A percentile compares a stretch with the other conserved stretches of the same genome.
Conservation (phyloP, 805 yeast genomes). For the Zygotorulaspora danielsina region DNA sequence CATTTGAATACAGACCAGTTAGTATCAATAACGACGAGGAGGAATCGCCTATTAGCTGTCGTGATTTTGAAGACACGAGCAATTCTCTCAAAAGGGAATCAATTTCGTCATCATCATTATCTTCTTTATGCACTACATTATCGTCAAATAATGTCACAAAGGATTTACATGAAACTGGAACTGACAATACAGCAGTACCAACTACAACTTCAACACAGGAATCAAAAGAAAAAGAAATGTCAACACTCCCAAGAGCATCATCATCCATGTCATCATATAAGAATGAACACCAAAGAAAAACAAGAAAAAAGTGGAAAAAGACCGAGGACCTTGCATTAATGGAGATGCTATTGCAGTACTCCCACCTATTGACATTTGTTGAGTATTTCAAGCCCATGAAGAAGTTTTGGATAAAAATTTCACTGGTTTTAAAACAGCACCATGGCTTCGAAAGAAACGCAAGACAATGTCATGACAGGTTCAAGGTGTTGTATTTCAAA, state of each 20-base stretch:
- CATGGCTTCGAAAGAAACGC: conserved; percentile 24
- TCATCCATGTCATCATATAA: conserved; percentile 1
- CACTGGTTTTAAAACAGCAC: conserved; percentile 18
- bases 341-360: conserved; percentile 16
- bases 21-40: background rate
- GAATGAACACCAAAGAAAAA: conserved; percentile 8
- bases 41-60: conserved; percentile 1
- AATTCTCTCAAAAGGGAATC: conserved; percentile 1
- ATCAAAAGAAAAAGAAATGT: background rate
- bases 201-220: background rate
- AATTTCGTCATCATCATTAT: conserved; percentile 1
- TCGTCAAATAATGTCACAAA: conserved; percentile 1
- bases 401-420: conserved; percentile 28
- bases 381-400: conserved; percentile 32
- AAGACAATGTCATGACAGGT: conserved; percentile 33
- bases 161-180: background rate
- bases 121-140: conserved; percentile 1
- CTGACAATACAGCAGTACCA: background rate
- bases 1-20: background rate
- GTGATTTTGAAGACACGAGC: conserved; percentile 1
- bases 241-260: conserved; percentile 1
- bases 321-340: conserved; percentile 25
- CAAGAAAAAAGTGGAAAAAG: conserved; percentile 26
- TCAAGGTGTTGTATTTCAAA: conserved; percentile 26
- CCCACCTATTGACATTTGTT: conserved; percentile 22